Base-by-base conservation (phyloP, 2,329 filamentous ascomycete genomes). In the Clonostachys chloroleuca region DNA sequence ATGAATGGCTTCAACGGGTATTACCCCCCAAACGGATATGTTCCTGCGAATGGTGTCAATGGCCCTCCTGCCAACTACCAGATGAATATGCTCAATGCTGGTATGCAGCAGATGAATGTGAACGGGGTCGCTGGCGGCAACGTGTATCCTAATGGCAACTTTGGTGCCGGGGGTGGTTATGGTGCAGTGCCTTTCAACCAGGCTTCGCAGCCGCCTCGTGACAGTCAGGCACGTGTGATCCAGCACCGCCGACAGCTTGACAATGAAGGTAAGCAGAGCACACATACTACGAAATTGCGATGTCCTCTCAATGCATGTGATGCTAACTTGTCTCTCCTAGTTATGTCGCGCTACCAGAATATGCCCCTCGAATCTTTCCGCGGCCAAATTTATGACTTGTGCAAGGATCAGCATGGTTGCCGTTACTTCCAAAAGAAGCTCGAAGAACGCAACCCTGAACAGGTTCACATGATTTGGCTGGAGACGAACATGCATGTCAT, bases 331-430 rank as follows among this genome's bases (percentile, higher is more conserved):
- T 12, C 16, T 14, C 39, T 41, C 45, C 47, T 24, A 83, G 80
- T 74, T 55, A 87, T 88, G 74, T 87, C 86, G 58, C 87, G 90
- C 50, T 96, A 89, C 69, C 83, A 87, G 56, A 92, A 94, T 62
- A 80, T 89, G 60, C 83, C 89, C 13, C 75, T 97, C 18, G 89
- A 96, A 62, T 81, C 85, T 34, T 86, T 94, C 58, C 77, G 79
- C 35, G 89, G 91, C 43, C 86, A 91, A 58, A 89, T 99, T 59
- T 95, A 96, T 66, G 79, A 83, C 44, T 75, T 96, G 35, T 97
- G 92, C 79, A 97, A 96, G 70, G 94, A 99, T 61, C 94, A 99
- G 70, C 92, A 99, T 66, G 94, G 94, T 49, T 99, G 94, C 61
- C 88, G 94, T 49, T 99, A 94, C 65, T 74, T 99, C 48, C 94